Base-by-base conservation (phyloP, 306 rosid species). In the Crotalaria pallida region DNA sequence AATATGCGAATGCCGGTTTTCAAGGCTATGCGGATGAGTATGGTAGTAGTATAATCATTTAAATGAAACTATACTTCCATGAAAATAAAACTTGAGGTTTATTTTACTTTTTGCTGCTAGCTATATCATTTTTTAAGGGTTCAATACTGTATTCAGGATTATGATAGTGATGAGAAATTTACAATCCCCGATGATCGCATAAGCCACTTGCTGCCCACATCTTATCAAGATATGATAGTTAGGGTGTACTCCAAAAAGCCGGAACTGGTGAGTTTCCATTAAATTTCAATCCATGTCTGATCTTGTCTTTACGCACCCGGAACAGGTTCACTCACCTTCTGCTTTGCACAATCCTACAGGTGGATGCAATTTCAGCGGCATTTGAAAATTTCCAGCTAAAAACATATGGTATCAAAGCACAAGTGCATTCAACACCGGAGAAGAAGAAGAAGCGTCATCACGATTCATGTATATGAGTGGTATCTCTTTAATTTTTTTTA, bases 201-300 rank as follows among this genome's bases (percentile, higher is more conserved):
- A 51, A 94, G 98, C 82, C 98, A 90, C 82, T 81, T 94, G 85
- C 78, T 94, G 81, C 98, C 98, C n/a, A 55, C 95, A 40, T 84
- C 83, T 21, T 90, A 86, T 74, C 86, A 94, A 80, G 98, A 94
- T 58, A 83, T 85, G 96, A 88, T 94, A 72, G 97, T 94, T 61
- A 84, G 94, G 82, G 98, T 94, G 73, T 94, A 94, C 56, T 77
- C 98, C 58, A 94, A 94, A 80, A 94, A 80, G 83, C 96, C 98
- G 21, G 96, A 94, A 78, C 73, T 94, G 97, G 98, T 93, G 41
- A 71, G 93, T 83, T 51, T 51, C 17, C 52, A 44, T 56, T 40
- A 19, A 72, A 53, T 55, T 55, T 53, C 40, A 62, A 10, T 73
- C 3, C 44, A 49, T 34, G 1, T 67, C 72, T 71, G 18, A 62